Percentiles rank a stretch among this genome's conserved stretches.
These are phyloP conservation scores for Penicillium cinerascens DNA, from an alignment of 495 filamentous ascomycete genomes.

Conservation along the genomic window DNA sequence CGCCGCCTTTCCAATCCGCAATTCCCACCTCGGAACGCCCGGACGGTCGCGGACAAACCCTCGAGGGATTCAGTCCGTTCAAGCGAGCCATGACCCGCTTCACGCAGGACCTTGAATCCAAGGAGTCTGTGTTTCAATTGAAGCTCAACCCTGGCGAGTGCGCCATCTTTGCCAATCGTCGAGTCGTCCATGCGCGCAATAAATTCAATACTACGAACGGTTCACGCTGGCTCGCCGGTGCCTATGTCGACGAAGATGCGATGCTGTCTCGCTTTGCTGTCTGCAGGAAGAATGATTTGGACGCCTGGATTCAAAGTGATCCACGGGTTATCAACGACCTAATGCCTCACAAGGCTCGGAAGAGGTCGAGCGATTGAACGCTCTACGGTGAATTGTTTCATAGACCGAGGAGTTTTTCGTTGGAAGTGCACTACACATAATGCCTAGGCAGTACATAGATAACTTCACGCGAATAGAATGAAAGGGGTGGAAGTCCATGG, in stretches of 20 bases:
- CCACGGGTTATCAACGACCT: background rate
- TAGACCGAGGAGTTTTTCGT: background rate
- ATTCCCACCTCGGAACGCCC: constrained; percentile 20
- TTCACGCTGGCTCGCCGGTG: constrained; percentile 76
- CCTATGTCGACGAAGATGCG: constrained; percentile 74
- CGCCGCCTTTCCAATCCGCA: constrained; percentile 64
- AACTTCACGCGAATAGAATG: background rate
- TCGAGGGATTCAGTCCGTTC: background rate
- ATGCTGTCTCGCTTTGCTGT: constrained; percentile 52
- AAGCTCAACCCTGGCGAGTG: constrained; percentile 76
- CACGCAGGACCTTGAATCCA: constrained; percentile 37
- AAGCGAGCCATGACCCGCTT: constrained; percentile 36
- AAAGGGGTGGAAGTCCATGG: background rate
- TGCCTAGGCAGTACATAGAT: background rate
- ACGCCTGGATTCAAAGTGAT: constrained; percentile 12
- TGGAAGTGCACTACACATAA: background rate
- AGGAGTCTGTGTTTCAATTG: constrained; percentile 58
- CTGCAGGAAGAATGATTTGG: constrained; percentile 14
- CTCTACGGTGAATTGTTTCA: background rate
- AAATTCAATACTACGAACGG: constrained; percentile 58
- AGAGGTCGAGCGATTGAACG: background rate
- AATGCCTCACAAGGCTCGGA: background rate
- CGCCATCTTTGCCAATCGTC: constrained; percentile 80
- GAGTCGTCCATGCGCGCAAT: constrained; percentile 72
- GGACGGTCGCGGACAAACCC: background rate